These are phyloP conservation scores for Alternaria longipes DNA, from an alignment of 2,329 filamentous ascomycete species.

Conservation along the genomic window DNA sequence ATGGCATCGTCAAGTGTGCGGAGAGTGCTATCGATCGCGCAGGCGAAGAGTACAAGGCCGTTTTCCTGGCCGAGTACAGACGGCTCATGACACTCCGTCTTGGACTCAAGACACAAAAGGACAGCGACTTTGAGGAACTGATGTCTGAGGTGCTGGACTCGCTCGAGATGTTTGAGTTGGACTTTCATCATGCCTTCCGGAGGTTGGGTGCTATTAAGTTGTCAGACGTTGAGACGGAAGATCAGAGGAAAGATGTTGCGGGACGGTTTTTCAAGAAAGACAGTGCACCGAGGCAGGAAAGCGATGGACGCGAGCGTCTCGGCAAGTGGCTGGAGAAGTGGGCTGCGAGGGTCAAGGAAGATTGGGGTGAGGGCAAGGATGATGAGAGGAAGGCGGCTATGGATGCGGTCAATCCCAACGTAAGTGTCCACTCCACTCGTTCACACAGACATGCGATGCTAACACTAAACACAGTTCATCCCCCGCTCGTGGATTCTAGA, in stretches of 20 bases:
- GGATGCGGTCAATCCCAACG: conserved; percentile 12
- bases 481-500: conserved; percentile 92
- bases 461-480: conserved; percentile 67
- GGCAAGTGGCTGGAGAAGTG: conserved; percentile 84
- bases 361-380: conserved; percentile 73
- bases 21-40: conserved; percentile 82
- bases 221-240: conserved; percentile 70
- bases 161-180: conserved; percentile 81
- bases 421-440: background rate
- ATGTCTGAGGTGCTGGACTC: conserved; percentile 85
- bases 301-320: conserved; percentile 71
- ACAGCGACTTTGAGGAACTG: conserved; percentile 79
- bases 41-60: conserved; percentile 86
- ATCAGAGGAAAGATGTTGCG: conserved; percentile 70
- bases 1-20: conserved; percentile 77
- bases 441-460: background rate
- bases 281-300: conserved; percentile 63
- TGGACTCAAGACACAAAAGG: conserved; percentile 74
- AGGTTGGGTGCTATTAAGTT: conserved; percentile 73
- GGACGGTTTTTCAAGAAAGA: conserved; percentile 82
- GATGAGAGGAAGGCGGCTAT: conserved; percentile 57
- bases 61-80: conserved; percentile 91
- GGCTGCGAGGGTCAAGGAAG: conserved; percentile 74
- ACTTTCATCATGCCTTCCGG: conserved; percentile 95
- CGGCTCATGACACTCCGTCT: conserved; percentile 81